Evolutionary conservation across 2,329 filamentous ascomycete species (phyloP).

Genomic region (Raffaelea arxii): DNA sequence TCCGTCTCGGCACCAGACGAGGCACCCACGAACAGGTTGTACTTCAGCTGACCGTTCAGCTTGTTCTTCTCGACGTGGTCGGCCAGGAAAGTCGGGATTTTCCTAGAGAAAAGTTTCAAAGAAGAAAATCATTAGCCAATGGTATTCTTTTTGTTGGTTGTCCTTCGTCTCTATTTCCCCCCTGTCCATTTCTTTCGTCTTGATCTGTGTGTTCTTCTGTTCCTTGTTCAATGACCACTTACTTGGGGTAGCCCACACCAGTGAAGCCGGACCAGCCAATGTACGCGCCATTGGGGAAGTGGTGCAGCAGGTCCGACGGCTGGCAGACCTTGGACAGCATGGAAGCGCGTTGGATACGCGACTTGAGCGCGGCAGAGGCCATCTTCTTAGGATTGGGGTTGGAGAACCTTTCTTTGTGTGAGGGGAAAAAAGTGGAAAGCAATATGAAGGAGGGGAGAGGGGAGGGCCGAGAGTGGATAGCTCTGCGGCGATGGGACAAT

Average conservation of each 20-base stretch:
- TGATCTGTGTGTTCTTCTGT: neutral
- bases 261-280: constrained; percentile 90
- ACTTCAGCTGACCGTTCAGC: constrained; percentile 74
- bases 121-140: no score
- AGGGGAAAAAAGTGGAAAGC: neutral
- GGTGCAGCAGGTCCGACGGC: constrained; percentile 67
- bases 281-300: constrained; percentile 79
- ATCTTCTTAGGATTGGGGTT: constrained; percentile 14
- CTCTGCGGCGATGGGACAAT: no score
- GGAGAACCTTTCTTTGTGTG: no score
- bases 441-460: neutral
- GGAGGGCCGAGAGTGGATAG: neutral
- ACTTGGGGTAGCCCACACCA: constrained; percentile 84
- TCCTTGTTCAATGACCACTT: constrained; percentile 25
- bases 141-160: no score
- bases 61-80: constrained; percentile 84
- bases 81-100: constrained; percentile 72
- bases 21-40: constrained; percentile 82
- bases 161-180: no score
- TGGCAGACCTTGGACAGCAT: constrained; percentile 72
- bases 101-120: constrained; percentile 42
- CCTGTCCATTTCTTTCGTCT: neutral
- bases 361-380: constrained; percentile 65
- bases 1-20: constrained; percentile 84
- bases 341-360: constrained; percentile 64